Conservation (phyloP, 176 grass and related monocot genomes). For the Typha latifolia region DNA sequence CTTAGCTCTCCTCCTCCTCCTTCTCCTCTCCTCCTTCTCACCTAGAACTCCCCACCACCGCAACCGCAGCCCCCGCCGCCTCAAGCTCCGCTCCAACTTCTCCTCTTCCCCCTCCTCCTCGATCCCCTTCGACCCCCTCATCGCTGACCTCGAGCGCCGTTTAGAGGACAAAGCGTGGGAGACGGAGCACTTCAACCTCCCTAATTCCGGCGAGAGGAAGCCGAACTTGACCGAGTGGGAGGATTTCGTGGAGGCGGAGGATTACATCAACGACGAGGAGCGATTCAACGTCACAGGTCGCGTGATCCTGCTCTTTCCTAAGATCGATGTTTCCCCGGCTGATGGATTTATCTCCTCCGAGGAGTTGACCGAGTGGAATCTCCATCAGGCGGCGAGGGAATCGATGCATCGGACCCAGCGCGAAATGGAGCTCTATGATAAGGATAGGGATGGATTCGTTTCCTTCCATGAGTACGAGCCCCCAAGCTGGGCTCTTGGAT, state of each 20-base stretch:
- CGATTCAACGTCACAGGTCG: constrained; percentile 62
- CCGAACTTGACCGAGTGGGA: constrained; percentile 52
- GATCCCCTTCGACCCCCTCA: constrained; percentile 57
- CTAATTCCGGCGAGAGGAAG: constrained; percentile 14
- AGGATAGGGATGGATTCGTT: constrained; percentile 52
- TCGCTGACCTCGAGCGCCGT: constrained; percentile 56
- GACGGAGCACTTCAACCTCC: constrained; percentile 50
- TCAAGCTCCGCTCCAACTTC: constrained; percentile 36
- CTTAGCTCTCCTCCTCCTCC: constrained; percentile 32
- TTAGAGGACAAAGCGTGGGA: constrained; percentile 82
- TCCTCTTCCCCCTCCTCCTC: constrained; percentile 10
- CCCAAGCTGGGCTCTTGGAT: constrained; percentile 8
- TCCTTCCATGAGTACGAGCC: constrained; percentile 45
- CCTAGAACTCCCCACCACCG: constrained; percentile 12
- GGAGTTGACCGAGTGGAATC: constrained; percentile 59
- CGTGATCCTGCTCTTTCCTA: constrained; percentile 57
- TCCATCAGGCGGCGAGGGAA: constrained; percentile 48
- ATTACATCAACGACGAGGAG: constrained; percentile 62
- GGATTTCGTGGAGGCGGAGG: constrained; percentile 62
- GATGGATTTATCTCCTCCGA: constrained; percentile 61
- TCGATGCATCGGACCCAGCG: constrained; percentile 47
- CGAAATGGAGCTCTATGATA: constrained; percentile 81
- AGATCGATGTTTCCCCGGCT: constrained; percentile 48
- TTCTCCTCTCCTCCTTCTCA: constrained; percentile 43
- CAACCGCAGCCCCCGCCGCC: constrained; percentile 53